Evolutionary conservation across 1,284 basidiomycete species (phyloP).

Genomic region (Ceratobasidium sp.): DNA sequence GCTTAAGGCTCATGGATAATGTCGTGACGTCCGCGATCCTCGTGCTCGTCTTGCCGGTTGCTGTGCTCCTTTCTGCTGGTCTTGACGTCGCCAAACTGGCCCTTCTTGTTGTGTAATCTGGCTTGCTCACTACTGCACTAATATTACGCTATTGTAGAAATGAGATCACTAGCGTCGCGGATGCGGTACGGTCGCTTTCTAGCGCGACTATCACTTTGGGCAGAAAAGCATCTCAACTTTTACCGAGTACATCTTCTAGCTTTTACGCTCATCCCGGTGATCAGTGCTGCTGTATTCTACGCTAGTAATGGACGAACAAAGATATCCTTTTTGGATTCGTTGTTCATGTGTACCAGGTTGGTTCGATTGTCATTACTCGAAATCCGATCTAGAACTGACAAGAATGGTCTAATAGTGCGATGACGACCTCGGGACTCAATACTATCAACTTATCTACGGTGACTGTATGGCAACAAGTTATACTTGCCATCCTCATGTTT

Average conservation of each 20-base stretch:
- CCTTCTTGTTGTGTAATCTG: background rate
- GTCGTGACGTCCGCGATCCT: slow-evolving; percentile 24
- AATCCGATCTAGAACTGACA: background rate
- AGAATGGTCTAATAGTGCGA: slow-evolving; percentile 9
- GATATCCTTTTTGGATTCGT: slow-evolving; percentile 33
- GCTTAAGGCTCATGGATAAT: slow-evolving; percentile 12
- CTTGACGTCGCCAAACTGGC: background rate
- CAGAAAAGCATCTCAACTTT: slow-evolving; percentile 41
- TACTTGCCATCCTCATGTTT: slow-evolving; percentile 39
- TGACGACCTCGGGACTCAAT: slow-evolving; percentile 39
- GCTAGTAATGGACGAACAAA: slow-evolving; percentile 43
- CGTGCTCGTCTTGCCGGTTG: slow-evolving; percentile 9
- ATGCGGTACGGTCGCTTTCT: slow-evolving; percentile 17
- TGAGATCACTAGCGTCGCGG: slow-evolving; percentile 1
- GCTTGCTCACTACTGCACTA: background rate
- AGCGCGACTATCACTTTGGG: slow-evolving; percentile 27
- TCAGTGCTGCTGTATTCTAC: slow-evolving; percentile 44
- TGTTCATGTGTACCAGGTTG: slow-evolving; percentile 43
- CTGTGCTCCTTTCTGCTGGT: background rate
- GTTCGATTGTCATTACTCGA: background rate
- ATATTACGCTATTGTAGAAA: background rate
- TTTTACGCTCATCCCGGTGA: slow-evolving; percentile 32
- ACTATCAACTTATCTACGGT: slow-evolving; percentile 34
- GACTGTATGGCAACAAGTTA: slow-evolving; percentile 40
- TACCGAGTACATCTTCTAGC: slow-evolving; percentile 38